These are phyloP conservation scores for Boletus bicolor DNA, from an alignment of 768 basidiomycete genomes.

Conservation along the genomic window DNA sequence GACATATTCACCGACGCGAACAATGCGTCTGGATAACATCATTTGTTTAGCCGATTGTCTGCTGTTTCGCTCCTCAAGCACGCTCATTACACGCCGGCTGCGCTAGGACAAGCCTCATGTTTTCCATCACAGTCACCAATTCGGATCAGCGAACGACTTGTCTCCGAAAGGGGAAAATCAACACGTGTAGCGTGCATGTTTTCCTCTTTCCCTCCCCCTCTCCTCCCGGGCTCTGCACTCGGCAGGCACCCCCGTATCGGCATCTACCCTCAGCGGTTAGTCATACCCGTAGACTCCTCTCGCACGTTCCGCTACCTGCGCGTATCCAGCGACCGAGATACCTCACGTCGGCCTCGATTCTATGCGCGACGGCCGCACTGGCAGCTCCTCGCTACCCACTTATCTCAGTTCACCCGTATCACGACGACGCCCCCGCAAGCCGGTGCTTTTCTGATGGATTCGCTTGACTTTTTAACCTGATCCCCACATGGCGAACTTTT, in stretches of 20 bases:
- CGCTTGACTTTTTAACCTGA: neutral
- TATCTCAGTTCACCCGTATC: neutral
- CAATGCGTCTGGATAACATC: constrained; percentile 5
- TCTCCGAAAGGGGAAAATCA: constrained; percentile 16
- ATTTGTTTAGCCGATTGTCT: neutral
- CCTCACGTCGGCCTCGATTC: constrained; percentile 4
- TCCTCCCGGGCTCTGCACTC: constrained; percentile 6
- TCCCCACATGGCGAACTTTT: neutral
- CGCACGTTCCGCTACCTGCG: neutral
- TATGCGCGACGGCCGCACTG: neutral
- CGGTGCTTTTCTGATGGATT: neutral
- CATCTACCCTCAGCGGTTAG: constrained; percentile 4
- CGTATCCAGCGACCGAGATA: neutral
- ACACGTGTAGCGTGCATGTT: constrained; percentile 27
- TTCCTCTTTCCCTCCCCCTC: constrained; percentile 16
- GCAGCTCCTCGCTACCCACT: neutral
- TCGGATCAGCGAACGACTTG: constrained; percentile 18
- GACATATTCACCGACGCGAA: constrained; percentile 5
- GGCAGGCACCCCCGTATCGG: constrained; percentile 5
- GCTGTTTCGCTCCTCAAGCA: constrained; percentile 14
- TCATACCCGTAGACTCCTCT: constrained; percentile 12
- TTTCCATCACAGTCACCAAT: neutral
- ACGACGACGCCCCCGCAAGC: neutral
- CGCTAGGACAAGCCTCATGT: constrained; percentile 19
- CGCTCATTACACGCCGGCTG: constrained; percentile 14